phyloP scores from a whole-genome alignment of 139 green algal genomes.

The Eudorina sp. region DNA sequence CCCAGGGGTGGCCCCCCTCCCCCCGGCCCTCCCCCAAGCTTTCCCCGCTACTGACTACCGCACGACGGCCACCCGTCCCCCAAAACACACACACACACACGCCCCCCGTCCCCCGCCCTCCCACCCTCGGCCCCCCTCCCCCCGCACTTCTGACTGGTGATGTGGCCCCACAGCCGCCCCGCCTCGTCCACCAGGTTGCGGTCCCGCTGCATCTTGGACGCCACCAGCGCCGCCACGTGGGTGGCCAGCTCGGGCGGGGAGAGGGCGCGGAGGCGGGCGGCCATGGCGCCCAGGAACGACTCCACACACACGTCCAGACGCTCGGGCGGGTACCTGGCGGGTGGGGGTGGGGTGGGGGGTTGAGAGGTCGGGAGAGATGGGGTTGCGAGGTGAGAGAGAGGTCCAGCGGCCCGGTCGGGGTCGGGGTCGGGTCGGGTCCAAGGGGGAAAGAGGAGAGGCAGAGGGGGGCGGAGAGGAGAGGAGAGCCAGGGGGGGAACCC shows the following conservation, averaged over 20 bases:
- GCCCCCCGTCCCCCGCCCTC: background rate
- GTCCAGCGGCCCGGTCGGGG: too few species aligned
- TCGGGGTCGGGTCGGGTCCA: too few species aligned
- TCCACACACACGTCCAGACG: conserved; percentile 83
- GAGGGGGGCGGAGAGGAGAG: background rate
- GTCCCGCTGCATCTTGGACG: conserved; percentile 85
- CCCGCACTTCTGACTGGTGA: conserved; percentile 72
- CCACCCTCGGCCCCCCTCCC: background rate
- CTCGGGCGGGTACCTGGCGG: conserved; percentile 25
- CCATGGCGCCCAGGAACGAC: conserved; percentile 81
- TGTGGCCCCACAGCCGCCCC: conserved; percentile 85
- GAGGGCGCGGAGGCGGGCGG: background rate
- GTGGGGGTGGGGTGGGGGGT: background rate
- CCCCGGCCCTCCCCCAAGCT: too few species aligned
- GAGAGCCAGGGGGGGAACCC: background rate
- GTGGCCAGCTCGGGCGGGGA: conserved; percentile 77
- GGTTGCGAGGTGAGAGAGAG: background rate
- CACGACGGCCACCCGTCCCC: too few species aligned
- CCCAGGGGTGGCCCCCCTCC: too few species aligned
- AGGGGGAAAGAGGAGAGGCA: background rate
- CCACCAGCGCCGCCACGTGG: conserved; percentile 78
- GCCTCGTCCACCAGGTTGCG: conserved; percentile 82
- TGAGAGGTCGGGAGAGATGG: background rate
- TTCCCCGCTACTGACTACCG: too few species aligned
- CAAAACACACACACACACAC: background rate